Base-by-base conservation (phyloP, 2,329 filamentous ascomycete genomes). In the Malbranchea cinnamomea region DNA sequence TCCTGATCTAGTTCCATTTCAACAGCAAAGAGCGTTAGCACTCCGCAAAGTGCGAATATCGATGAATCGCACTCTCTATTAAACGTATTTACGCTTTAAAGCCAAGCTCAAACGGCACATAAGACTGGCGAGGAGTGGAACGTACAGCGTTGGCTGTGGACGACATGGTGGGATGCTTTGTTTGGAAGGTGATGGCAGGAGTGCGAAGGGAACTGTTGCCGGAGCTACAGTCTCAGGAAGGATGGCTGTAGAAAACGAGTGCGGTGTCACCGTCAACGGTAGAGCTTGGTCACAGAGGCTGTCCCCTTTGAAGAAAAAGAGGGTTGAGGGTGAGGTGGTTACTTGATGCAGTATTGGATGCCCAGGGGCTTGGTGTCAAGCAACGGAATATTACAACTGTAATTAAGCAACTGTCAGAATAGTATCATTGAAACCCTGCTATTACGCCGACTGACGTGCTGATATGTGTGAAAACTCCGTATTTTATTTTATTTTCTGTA, bases 1-100 rank as follows among this genome's bases (percentile, higher is more conserved):
- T 85, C 80, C 93, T 89, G 63, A 91, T 82, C 75, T 83, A 37
- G 26, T 33, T 23, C 34, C 19, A 14, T 15, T n/a, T n/a, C n/a
- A n/a, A n/a, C n/a, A n/a, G n/a, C n/a, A n/a, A n/a, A n/a, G n/a
- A n/a, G n/a, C n/a, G n/a, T n/a, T n/a, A n/a, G n/a, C n/a, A n/a
- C n/a, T n/a, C n/a, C n/a, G n/a, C n/a, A n/a, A n/a, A n/a, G n/a
- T n/a, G n/a, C n/a, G n/a, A n/a, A n/a, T n/a, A n/a, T n/a, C n/a
- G n/a, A n/a, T n/a, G n/a, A n/a, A n/a, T n/a, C n/a, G n/a, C n/a
- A n/a, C n/a, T n/a, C n/a, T n/a, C n/a, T n/a, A n/a, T n/a, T n/a
- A n/a, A n/a, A n/a, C n/a, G n/a, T n/a, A n/a, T n/a, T n/a, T n/a
- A n/a, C n/a, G n/a, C n/a, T 12, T 10, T 7, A 26, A 26, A 7